These are phyloP conservation scores for Clathrus columnatus DNA, from an alignment of 768 basidiomycete species.

Conservation along the genomic window DNA sequence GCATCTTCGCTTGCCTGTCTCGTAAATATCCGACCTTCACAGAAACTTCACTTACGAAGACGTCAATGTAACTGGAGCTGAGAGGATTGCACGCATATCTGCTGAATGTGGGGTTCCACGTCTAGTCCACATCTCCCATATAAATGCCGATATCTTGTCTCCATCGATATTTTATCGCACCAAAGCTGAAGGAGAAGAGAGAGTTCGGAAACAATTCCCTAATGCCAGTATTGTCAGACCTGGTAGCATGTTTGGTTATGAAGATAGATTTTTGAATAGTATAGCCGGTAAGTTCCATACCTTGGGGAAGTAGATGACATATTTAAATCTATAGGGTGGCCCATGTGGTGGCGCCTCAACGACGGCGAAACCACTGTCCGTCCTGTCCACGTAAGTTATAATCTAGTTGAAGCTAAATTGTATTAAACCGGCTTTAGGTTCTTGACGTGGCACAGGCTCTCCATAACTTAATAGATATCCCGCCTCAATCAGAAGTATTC, in stretches of 20 bases:
- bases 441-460: constrained; percentile 91
- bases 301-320: not conserved
- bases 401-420: constrained; percentile 15
- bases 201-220: constrained; percentile 75
- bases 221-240: constrained; percentile 85
- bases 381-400: constrained; percentile 74
- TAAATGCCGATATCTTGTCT: constrained; percentile 79
- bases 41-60: constrained; percentile 85
- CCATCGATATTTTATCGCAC: constrained; percentile 77
- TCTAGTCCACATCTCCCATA: constrained; percentile 89
- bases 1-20: constrained; percentile 2
- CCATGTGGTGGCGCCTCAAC: constrained; percentile 93
- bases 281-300: constrained; percentile 62
- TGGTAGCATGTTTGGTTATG: constrained; percentile 80
- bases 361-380: constrained; percentile 77
- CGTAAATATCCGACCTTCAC: not conserved
- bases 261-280: constrained; percentile 89
- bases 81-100: constrained; percentile 77
- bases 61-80: constrained; percentile 77
- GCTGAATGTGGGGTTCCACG: constrained; percentile 69
- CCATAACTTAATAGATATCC: constrained; percentile 58
- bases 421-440: constrained; percentile 41
- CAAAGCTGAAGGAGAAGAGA: constrained; percentile 85
- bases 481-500: constrained; percentile 57
- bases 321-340: constrained; percentile 53